These are phyloP conservation scores for Colletotrichum shisoi DNA, from an alignment of 2,329 filamentous ascomycete species.

Conservation along the genomic window DNA sequence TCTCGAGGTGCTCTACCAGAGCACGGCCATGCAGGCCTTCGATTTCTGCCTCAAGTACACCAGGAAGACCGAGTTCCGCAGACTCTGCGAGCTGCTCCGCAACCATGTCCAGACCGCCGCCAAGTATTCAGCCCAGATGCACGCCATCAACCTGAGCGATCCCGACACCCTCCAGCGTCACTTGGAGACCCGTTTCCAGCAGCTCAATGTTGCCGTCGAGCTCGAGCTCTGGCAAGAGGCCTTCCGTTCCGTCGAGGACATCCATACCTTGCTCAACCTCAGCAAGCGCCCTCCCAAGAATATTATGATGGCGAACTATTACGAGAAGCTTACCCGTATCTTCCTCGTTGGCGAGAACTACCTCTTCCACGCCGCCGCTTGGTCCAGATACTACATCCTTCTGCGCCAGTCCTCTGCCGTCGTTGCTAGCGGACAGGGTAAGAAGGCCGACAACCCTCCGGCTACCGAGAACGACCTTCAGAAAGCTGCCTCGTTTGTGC, in stretches of 20 bases:
- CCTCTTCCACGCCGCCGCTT: constrained; percentile 97
- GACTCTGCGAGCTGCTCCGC: constrained; percentile 95
- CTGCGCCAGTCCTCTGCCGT: constrained; percentile 88
- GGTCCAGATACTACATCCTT: constrained; percentile 96
- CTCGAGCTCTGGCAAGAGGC: constrained; percentile 99
- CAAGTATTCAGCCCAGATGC: constrained; percentile 99
- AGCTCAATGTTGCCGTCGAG: constrained; percentile 97
- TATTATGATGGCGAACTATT: constrained; percentile 99
- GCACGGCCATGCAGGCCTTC: constrained; percentile 96
- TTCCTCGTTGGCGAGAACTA: constrained; percentile 99
- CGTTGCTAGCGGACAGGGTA: constrained; percentile 82
- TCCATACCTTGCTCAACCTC: constrained; percentile 94
- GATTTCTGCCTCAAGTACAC: constrained; percentile 98
- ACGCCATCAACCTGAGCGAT: constrained; percentile 98
- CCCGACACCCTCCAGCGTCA: constrained; percentile 97
- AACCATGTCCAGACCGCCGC: constrained; percentile 99
- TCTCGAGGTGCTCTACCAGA: constrained; percentile 97
- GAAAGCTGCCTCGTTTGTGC: constrained; percentile 93
- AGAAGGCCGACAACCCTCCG: constrained; percentile 93
- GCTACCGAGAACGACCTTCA: constrained; percentile 89
- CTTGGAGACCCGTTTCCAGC: constrained; percentile 96
- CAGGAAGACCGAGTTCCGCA: constrained; percentile 98
- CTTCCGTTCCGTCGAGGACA: constrained; percentile 98
- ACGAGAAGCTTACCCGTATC: constrained; percentile 97
- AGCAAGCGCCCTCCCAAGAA: constrained; percentile 99